Evolutionary conservation across 768 basidiomycete species (phyloP).

Genomic region (Podaxis sp.): DNA sequence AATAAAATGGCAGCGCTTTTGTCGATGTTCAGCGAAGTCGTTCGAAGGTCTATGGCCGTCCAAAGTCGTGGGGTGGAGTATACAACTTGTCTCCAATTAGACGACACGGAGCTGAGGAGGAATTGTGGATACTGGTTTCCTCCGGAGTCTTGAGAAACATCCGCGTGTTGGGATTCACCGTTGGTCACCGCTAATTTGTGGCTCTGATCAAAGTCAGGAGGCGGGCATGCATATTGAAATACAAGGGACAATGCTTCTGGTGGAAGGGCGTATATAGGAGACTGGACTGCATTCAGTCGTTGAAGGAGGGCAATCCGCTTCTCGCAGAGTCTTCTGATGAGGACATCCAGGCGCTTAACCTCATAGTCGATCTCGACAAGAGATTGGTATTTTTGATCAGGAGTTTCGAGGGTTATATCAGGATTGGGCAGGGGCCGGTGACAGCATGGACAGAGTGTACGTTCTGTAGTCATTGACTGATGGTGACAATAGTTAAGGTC

Average conservation of each 20-base stretch:
- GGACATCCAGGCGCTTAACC: not conserved
- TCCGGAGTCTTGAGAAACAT: not conserved
- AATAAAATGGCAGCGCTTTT: not conserved
- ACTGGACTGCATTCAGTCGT: not conserved
- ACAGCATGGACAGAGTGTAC: not conserved
- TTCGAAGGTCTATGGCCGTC: not conserved
- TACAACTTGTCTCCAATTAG: not conserved
- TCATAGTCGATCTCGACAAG: not conserved
- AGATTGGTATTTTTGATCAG: not conserved
- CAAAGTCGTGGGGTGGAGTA: not conserved
- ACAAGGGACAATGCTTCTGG: not conserved
- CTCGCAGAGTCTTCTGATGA: not conserved
- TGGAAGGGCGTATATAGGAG: not conserved
- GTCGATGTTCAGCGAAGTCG: not conserved
- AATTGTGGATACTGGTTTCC: not conserved
- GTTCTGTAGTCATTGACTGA: not conserved
- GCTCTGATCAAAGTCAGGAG: not conserved
- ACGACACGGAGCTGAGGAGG: not conserved
- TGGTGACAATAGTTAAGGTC: no score
- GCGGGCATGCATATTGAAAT: not conserved
- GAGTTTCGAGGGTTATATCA: not conserved
- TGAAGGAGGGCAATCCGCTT: not conserved
- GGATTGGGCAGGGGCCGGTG: not conserved
- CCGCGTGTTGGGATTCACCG: not conserved
- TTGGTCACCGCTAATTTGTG: not conserved